Evolutionary conservation across 2,329 filamentous ascomycete genomes (phyloP), one percentile per base, ranked within the genome.

Genomic region (Lecanicillium sp.): DNA sequence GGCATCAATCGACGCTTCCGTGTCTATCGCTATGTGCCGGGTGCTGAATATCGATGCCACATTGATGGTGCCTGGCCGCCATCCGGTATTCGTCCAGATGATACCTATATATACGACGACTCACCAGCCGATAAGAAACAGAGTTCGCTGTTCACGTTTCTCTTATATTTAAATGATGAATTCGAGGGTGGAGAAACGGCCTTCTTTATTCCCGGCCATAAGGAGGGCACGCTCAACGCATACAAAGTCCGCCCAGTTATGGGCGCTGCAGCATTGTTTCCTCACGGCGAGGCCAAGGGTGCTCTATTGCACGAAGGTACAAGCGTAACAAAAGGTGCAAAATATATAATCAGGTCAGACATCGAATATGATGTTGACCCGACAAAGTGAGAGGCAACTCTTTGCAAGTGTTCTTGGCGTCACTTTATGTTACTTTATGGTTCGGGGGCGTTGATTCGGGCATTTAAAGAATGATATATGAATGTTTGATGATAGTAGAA

Each of bases 51-150:
- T 50, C 65, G 81, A 7, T 77, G 74, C 42, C 81, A 85, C 46
- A 84, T 86, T 42, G 68, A 86, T 47, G 81, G 81, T 7, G 81
- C 81, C 0, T 86, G 81, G 81, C 81, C 81, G 11, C 81, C 81
- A 0, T 84, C 80, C 0, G 78, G 77, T 2, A 77, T 84, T 32
- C 58, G 70, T 2, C 17, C 73, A 0, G 65, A 70, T 37, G 69
- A 74, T 45, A 69, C 62, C 1, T 85, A 85, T 40, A 66, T 81
- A 4, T 86, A 84, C 55, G 81, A 86, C 46, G 61, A 71, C 1
- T 84, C 80, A 2, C 79, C 80, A 0, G 44, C 65, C 1, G 64
- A 62, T 0, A 71, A 70, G 20, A 77, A 71, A 47, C 80, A 84
- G 54, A 82, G 78, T 18, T 82, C 78, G 0, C 61, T 84, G 3